These are phyloP conservation scores for Coemansia sp. DNA, from an alignment of 192 early-diverging fungal species.

Conservation along the genomic window DNA sequence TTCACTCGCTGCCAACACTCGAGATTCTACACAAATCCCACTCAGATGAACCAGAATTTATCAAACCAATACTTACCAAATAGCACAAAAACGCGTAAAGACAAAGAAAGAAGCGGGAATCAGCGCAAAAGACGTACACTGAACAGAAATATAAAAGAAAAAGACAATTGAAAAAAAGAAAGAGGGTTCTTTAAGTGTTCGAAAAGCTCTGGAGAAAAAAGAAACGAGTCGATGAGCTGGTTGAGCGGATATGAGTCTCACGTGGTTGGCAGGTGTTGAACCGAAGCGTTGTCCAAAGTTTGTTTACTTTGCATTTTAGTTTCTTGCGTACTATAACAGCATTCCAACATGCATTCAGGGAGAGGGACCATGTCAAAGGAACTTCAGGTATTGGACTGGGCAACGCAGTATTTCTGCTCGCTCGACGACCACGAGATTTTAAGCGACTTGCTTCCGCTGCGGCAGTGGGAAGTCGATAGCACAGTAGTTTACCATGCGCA, in stretches of 20 bases:
- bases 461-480: background rate
- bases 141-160: too few relatives aligned
- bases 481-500: background rate
- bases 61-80: background rate
- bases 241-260: background rate
- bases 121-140: background rate
- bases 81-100: background rate
- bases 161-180: background rate
- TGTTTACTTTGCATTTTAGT: background rate
- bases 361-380: background rate
- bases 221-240: background rate
- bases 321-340: background rate
- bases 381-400: constrained; percentile 35
- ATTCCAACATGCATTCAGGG: too few relatives aligned
- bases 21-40: background rate
- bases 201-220: background rate
- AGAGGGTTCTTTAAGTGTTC: background rate
- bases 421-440: constrained; percentile 35
- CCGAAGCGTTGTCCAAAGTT: background rate
- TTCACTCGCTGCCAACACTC: background rate
- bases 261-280: background rate
- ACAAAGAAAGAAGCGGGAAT: background rate
- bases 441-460: constrained; percentile 22
- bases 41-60: background rate
- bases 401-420: constrained; percentile 36